Conservation (phyloP, 257 asterid species). For the Solanum megistacrolobum region DNA sequence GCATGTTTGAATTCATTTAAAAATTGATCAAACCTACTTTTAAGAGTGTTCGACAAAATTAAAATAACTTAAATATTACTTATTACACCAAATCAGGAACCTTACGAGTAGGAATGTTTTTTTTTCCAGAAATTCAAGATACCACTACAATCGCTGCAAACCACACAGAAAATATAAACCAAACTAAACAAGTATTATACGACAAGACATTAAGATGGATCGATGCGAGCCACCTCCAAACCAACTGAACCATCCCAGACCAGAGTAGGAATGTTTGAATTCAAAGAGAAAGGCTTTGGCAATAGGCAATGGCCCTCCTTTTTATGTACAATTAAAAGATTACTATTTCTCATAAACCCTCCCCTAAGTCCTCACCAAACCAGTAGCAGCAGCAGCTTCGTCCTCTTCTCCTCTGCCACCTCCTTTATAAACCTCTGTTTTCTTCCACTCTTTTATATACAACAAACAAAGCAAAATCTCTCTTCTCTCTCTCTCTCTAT, state of each 20-base stretch:
- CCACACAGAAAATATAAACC: accelerated
- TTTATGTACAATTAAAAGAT: not conserved
- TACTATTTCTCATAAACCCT: not conserved
- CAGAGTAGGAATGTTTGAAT: not conserved
- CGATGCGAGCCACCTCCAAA: not conserved
- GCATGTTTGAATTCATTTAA: accelerated
- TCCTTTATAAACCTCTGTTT: not conserved
- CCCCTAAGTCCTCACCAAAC: not conserved
- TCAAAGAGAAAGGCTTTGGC: not conserved
- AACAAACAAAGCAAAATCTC: not conserved
- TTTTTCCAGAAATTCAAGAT: accelerated
- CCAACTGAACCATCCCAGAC: too few relatives aligned
- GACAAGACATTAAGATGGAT: accelerated
- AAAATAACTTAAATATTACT: not conserved
- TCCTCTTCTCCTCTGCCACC: conserved; percentile 1
- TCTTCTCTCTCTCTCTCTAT: not conserved
- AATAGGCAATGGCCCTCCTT: not conserved
- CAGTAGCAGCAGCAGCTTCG: conserved; percentile 7
- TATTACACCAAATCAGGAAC: not conserved
- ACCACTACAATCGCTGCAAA: not conserved
- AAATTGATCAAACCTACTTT: too few relatives aligned
- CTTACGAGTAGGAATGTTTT: not conserved
- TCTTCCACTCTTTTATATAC: not conserved
- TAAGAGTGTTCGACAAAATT: too few relatives aligned
- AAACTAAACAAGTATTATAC: accelerated